Evolutionary conservation across 805 yeast genomes (phyloP).

Genomic region (Hanseniaspora singularis): DNA sequence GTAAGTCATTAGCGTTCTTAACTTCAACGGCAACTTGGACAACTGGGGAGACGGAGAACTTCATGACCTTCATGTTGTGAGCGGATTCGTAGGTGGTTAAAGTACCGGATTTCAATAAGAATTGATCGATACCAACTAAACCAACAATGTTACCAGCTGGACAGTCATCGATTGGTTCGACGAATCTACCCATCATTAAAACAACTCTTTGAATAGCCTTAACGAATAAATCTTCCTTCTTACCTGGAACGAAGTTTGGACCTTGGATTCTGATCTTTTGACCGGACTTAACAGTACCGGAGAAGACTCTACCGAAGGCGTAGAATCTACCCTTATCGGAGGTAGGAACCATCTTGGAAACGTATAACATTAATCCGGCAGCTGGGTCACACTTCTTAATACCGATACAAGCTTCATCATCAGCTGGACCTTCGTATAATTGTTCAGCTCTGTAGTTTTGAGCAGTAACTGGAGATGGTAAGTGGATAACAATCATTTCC

Average conservation of each 20-base stretch:
- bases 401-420: slow-evolving; percentile 79
- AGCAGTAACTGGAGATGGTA: slow-evolving; percentile 99
- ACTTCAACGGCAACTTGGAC: slow-evolving; percentile 99
- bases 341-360: slow-evolving; percentile 99
- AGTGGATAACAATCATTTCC: slow-evolving; percentile 96
- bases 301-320: slow-evolving; percentile 99
- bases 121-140: slow-evolving; percentile 99
- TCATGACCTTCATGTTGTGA: slow-evolving; percentile 99
- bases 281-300: slow-evolving; percentile 98
- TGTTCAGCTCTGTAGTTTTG: slow-evolving; percentile 98
- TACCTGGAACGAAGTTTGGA: slow-evolving; percentile 98
- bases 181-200: slow-evolving; percentile 98
- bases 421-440: slow-evolving; percentile 96
- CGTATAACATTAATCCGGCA: slow-evolving; percentile 97
- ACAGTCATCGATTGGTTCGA: slow-evolving; percentile 97
- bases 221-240: slow-evolving; percentile 92
- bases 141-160: slow-evolving; percentile 99
- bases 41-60: slow-evolving; percentile 99
- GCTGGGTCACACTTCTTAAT: slow-evolving; percentile 97
- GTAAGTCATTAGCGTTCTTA: slow-evolving; percentile 98
- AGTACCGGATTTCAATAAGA: slow-evolving; percentile 98
- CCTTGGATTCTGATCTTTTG: slow-evolving; percentile 99
- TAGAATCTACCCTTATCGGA: slow-evolving; percentile 99
- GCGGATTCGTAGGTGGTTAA: slow-evolving; percentile 91
- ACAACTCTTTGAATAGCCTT: slow-evolving; percentile 98